A percentile compares a stretch with the other conserved stretches of the same genome.
Evolutionary conservation across 1,284 basidiomycete species (phyloP).

Genomic region (Tilletia setariae): DNA sequence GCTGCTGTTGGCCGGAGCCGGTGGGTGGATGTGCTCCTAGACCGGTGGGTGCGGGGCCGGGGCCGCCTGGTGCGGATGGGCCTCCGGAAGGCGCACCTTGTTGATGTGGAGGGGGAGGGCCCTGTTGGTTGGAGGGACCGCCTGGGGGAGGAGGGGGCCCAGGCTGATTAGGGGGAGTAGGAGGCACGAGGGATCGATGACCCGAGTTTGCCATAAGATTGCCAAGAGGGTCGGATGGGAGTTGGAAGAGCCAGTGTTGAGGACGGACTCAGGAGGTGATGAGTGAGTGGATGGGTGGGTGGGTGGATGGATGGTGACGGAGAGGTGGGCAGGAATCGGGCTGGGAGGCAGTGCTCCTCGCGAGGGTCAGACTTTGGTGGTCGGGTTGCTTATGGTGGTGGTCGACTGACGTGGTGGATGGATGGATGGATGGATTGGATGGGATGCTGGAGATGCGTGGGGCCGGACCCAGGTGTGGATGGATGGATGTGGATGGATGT

Average conservation of each 20-base stretch:
- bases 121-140: neutral
- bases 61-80: too few species aligned
- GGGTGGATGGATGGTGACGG: slow-evolving; percentile 9
- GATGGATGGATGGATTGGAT: neutral
- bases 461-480: neutral
- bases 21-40: too few species aligned
- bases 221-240: neutral
- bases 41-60: too few species aligned
- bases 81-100: too few species aligned
- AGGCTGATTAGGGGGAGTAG: neutral
- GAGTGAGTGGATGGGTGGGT: neutral
- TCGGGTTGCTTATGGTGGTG: too few species aligned
- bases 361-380: too few species aligned
- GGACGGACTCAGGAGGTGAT: too few species aligned
- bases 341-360: too few species aligned
- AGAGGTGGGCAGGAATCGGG: too few species aligned
- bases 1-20: neutral
- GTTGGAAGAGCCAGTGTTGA: neutral
- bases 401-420: neutral
- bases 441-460: too few species aligned
- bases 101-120: neutral
- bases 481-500: neutral
- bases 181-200: slow-evolving; percentile 5
- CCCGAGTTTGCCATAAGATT: slow-evolving; percentile 1
- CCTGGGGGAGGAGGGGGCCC: neutral